Percentiles rank a stretch among this genome's conserved stretches.
Evolutionary conservation across 495 filamentous ascomycete genomes (phyloP).

Genomic region (Neurospora cerealis): DNA sequence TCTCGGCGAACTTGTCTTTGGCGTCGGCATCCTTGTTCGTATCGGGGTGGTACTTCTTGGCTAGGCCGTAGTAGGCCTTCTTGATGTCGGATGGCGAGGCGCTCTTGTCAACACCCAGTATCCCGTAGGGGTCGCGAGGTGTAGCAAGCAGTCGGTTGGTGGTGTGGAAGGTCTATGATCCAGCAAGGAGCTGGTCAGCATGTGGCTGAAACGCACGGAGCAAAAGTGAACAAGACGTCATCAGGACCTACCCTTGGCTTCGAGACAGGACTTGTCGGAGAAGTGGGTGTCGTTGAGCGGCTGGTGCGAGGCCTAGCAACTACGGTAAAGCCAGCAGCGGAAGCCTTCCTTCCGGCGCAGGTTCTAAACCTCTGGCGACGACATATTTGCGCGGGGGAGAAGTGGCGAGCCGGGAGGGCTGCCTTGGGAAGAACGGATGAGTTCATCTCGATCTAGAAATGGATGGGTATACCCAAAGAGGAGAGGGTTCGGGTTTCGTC

Average conservation of each 20-base stretch:
- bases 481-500: not conserved
- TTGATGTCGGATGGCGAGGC: slow-evolving; percentile 87
- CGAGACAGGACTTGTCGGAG: not conserved
- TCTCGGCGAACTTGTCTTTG: slow-evolving; percentile 88
- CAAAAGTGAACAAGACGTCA: not conserved
- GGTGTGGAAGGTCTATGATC: slow-evolving; percentile 62
- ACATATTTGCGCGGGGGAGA: slow-evolving; percentile 39
- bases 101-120: slow-evolving; percentile 71
- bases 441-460: slow-evolving; percentile 30
- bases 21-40: slow-evolving; percentile 89
- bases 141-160: slow-evolving; percentile 48
- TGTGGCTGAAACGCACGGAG: not conserved
- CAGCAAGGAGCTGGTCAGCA: not conserved
- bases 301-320: slow-evolving; percentile 4
- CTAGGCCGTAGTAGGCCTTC: slow-evolving; percentile 93
- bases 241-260: slow-evolving; percentile 10
- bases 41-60: slow-evolving; percentile 98
- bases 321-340: slow-evolving; percentile 8
- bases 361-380: slow-evolving; percentile 31
- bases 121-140: slow-evolving; percentile 72
- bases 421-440: slow-evolving; percentile 42
- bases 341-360: slow-evolving; percentile 11
- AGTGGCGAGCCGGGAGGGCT: slow-evolving; percentile 36
- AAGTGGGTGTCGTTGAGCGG: slow-evolving; percentile 1
- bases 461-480: not conserved